Conservation (phyloP, 2,329 filamentous ascomycete genomes). For the Xylaria sp. region DNA sequence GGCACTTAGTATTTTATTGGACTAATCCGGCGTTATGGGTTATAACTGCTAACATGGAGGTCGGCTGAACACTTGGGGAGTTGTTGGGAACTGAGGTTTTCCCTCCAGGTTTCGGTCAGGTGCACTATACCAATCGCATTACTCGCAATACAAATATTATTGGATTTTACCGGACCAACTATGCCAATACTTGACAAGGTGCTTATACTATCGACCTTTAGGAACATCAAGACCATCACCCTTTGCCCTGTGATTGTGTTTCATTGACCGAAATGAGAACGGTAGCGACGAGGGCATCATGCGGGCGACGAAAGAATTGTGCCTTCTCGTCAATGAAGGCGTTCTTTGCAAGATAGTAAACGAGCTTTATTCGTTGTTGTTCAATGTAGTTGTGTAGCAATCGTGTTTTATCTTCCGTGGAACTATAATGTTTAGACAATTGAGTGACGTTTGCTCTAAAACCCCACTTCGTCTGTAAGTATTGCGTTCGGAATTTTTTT, state of each 20-base stretch:
- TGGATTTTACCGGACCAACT: neutral
- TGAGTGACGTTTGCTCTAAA: slow-evolving; percentile 28
- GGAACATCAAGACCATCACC: neutral
- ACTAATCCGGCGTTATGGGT: slow-evolving; percentile 32
- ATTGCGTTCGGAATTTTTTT: slow-evolving; percentile 7
- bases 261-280: neutral
- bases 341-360: neutral
- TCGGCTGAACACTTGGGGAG: slow-evolving; percentile 22
- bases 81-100: slow-evolving; percentile 18
- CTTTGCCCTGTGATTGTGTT: neutral
- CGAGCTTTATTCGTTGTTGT: neutral
- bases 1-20: slow-evolving; percentile 25
- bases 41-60: slow-evolving; percentile 4
- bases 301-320: neutral
- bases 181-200: neutral
- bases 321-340: neutral
- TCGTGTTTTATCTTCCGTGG: slow-evolving; percentile 3
- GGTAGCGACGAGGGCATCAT: neutral
- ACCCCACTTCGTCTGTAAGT: slow-evolving; percentile 30
- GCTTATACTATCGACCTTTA: neutral
- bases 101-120: slow-evolving; percentile 14
- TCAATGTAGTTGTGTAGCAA: neutral
- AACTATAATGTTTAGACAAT: slow-evolving; percentile 18
- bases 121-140: slow-evolving; percentile 32
- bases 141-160: slow-evolving; percentile 5